Conservation (phyloP, 1,284 basidiomycete species). For the Heterobasidion annosum region DNA sequence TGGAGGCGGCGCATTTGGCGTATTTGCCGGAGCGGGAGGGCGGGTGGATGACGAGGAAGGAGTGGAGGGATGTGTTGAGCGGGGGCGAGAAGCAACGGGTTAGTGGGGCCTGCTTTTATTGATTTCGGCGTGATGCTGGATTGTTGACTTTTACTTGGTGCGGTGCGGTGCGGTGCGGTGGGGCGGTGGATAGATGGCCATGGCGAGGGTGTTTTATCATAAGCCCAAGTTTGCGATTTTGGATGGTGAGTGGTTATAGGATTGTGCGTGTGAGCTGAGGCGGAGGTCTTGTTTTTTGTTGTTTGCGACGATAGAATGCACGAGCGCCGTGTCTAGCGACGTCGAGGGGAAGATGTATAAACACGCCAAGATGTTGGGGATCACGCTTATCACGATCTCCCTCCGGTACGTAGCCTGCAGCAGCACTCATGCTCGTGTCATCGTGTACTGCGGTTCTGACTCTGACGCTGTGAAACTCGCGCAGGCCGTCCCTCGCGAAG, state of each 20-base stretch:
- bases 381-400: slow-evolving; percentile 91
- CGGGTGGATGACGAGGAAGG: slow-evolving; percentile 84
- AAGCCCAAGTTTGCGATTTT: slow-evolving; percentile 68
- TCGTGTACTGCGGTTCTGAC: background rate
- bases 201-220: slow-evolving; percentile 84
- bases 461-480: background rate
- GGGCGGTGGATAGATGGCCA: slow-evolving; percentile 52
- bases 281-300: background rate
- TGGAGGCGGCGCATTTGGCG: slow-evolving; percentile 75
- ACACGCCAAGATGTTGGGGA: slow-evolving; percentile 84
- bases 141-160: background rate
- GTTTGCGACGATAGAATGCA: slow-evolving; percentile 60
- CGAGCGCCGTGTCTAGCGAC: slow-evolving; percentile 93
- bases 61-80: slow-evolving; percentile 92
- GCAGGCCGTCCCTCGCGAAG: slow-evolving; percentile 71
- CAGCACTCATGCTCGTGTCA: background rate
- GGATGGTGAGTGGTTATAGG: slow-evolving; percentile 44
- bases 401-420: slow-evolving; percentile 38
- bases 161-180: too few species aligned
- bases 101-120: slow-evolving; percentile 13
- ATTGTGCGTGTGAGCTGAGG: background rate
- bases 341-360: slow-evolving; percentile 97
- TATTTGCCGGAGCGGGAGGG: slow-evolving; percentile 88
- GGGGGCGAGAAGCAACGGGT: slow-evolving; percentile 95
- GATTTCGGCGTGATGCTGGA: background rate